phyloP scores from a whole-genome alignment of 1,284 basidiomycete genomes.

The Leccinum pachyderme region DNA sequence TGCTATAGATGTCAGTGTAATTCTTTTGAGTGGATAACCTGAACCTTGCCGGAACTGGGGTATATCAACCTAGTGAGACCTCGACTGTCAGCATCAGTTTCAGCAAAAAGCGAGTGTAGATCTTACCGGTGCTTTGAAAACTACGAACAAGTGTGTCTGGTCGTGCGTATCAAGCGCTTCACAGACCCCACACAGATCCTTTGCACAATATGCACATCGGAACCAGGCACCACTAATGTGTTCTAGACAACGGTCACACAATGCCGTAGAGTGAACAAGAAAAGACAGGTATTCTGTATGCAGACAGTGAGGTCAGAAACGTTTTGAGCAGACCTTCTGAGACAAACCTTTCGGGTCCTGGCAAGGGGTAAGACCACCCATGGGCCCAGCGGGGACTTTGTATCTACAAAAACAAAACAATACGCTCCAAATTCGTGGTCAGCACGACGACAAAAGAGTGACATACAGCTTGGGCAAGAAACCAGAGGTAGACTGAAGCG shows the following conservation, averaged over 20 bases:
- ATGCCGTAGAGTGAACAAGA: conserved; percentile 63
- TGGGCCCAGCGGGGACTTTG: conserved; percentile 62
- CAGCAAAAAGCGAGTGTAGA: not conserved
- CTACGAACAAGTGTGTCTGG: conserved; percentile 77
- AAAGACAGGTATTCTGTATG: conserved; percentile 63
- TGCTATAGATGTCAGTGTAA: conserved; percentile 28
- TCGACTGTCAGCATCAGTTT: conserved; percentile 3
- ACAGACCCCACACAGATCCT: conserved; percentile 79
- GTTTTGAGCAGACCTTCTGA: not conserved
- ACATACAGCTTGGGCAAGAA: conserved; percentile 69
- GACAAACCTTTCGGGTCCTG: conserved; percentile 59
- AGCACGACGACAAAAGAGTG: not conserved
- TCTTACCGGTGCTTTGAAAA: conserved; percentile 78
- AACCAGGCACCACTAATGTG: conserved; percentile 82
- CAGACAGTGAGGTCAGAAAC: not conserved
- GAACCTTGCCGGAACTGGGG: conserved; percentile 49
- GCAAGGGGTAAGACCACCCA: conserved; percentile 39
- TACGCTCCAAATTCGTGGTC: conserved; percentile 10
- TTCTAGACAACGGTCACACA: conserved; percentile 76
- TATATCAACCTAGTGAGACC: conserved; percentile 53
- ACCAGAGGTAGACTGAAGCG: conserved; percentile 58
- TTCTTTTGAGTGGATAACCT: not conserved
- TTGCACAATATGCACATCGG: conserved; percentile 82
- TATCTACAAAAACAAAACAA: conserved; percentile 42
- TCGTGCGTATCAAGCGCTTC: conserved; percentile 79